Conservation (phyloP, 306 rosid genomes). For the Cucurbita maxima region DNA sequence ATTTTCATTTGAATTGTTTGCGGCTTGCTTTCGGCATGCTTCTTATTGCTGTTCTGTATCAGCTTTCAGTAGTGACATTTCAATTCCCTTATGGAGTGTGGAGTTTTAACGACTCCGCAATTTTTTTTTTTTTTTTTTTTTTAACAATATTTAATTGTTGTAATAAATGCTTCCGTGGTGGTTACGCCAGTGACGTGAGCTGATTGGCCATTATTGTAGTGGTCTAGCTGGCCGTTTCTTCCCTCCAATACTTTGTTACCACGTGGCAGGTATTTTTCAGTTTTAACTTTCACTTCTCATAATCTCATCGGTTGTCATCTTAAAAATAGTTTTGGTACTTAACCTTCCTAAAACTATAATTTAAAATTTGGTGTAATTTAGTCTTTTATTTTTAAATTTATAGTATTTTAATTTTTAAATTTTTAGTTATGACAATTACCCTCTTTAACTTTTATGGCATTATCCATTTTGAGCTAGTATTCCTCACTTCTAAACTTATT, state of each 20-base stretch:
- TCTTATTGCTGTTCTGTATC: conserved; percentile 1
- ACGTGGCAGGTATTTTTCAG: background rate
- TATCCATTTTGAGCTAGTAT: too few species aligned
- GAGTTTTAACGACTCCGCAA: background rate
- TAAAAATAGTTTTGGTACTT: too few species aligned
- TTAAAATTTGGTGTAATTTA: too few species aligned
- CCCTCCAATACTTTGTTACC: background rate
- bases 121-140: background rate
- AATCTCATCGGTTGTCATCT: too few species aligned
- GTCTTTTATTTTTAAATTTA: too few species aligned
- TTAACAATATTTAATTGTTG: background rate
- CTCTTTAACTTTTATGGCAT: too few species aligned
- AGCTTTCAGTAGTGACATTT: background rate
- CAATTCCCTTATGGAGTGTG: background rate
- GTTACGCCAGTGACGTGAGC: background rate
- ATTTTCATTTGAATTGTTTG: background rate
- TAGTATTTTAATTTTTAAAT: too few species aligned
- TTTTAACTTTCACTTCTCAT: background rate
- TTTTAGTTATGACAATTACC: too few species aligned
- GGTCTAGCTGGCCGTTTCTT: background rate
- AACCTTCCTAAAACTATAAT: too few species aligned
- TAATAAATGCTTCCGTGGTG: background rate
- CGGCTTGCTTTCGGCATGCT: background rate
- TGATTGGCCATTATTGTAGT: background rate
- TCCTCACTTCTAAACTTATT: too few species aligned